Evolutionary conservation across 1,139 yeast species (phyloP), one percentile per base, ranked within the genome.

Genomic region (Zygoascus sp.): DNA sequence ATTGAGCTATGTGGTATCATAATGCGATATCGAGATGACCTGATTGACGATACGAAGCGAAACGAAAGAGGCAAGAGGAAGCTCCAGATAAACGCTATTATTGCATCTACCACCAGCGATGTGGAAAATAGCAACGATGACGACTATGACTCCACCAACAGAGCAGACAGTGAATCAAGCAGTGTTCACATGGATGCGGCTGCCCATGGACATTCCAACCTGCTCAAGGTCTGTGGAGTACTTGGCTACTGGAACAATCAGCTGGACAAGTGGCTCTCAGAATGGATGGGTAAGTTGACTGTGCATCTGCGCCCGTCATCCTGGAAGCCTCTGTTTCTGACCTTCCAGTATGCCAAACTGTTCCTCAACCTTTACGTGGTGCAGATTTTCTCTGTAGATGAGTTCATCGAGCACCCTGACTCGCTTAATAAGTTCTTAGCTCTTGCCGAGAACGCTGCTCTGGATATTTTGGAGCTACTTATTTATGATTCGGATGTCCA

Each of bases 261-360:
- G 47, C 51, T 57, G 20, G 60, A 57, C 39, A 54, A 52, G 42
- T 57, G 61, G 61, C 50, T 57, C 10, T 46, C 53, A 2, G 57
- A 57, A 43, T 57, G 61, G 61, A 53, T 54, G 52, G 59, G 59
- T 15, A 53, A 53, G 30, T 44, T 57, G 23, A 52, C 58, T 1
- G 55, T 54, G 10, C 56, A 51, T 40, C 46, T 57, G 39, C 49
- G 48, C 19, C 60, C 58, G 13, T 55, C 59, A 10, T 48, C 54
- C 2, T 57, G 59, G 58, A 55, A 56, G 46, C 61, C 61, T 1
- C 51, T 57, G 23, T 40, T 57, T 21, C 49, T 57, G 9, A 57
- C 61, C 7, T 56, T 57, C 39, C 61, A 55, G 40, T 57, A 57
- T 46, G 60, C 61, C 21, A 57, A 56, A 40, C 46, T 57, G 34